Conservation (phyloP, 495 filamentous ascomycete species). For the Podospora pseudoanserina region DNA sequence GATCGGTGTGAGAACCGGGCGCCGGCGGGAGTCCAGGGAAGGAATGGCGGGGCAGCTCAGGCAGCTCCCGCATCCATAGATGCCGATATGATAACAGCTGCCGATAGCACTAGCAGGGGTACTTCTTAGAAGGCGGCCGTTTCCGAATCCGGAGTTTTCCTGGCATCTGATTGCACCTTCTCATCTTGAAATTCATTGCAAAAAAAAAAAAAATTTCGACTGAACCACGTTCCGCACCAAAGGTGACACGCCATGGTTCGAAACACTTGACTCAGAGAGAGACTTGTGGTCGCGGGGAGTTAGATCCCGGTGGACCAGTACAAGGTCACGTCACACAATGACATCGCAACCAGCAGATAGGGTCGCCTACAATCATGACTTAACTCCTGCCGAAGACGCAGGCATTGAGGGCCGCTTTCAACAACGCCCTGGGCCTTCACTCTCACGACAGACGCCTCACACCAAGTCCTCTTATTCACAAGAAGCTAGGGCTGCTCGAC, state of each 20-base stretch:
- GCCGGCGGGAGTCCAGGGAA: background rate
- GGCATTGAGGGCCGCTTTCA: background rate
- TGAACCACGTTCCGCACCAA: no score
- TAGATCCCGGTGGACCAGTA: background rate
- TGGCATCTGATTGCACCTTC: background rate
- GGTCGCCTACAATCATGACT: conserved; percentile 9
- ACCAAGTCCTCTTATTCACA: background rate
- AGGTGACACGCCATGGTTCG: background rate
- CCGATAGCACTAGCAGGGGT: background rate
- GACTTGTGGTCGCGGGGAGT: background rate
- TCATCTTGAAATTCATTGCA: background rate
- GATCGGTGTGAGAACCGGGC: conserved; percentile 14
- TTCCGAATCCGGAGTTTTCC: conserved; percentile 3
- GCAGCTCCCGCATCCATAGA: background rate
- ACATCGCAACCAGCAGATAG: background rate
- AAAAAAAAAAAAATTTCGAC: background rate
- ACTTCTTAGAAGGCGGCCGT: background rate
- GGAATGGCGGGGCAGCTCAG: conserved; percentile 10
- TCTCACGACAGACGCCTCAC: background rate
- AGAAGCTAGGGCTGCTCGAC: conserved; percentile 2
- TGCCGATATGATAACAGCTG: conserved; percentile 6
- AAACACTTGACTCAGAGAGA: background rate
- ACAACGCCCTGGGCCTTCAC: background rate
- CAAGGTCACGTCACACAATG: background rate
- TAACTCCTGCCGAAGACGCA: background rate